Base-by-base conservation (phyloP, 495 filamentous ascomycete species). In the Aspergillus ostianus region DNA sequence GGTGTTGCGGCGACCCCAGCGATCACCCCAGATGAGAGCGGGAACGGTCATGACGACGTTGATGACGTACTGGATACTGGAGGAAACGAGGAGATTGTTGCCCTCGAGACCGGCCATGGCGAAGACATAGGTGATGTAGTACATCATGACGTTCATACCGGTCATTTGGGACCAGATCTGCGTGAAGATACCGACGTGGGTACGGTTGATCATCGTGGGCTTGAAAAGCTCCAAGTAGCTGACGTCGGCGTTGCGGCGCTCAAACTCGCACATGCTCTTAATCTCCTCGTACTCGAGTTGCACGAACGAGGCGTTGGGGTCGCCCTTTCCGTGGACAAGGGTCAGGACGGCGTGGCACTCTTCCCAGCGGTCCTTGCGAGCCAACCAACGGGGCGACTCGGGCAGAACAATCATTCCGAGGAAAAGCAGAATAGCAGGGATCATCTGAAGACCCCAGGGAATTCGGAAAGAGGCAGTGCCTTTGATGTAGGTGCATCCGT, bases 111-210 rank as follows among this genome's bases (percentile, higher is more conserved):
- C 87, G 15, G 87, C 86, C 87, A 90, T 90, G 21, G 84, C 83
- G 62, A 90, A 90, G 61, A 90, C 80, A 51, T 91, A 90, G 20
- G 73, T 80, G 48, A 83, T 80, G 58, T 84, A 74, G 64, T 84
- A 83, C 84, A 91, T 91, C 88, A 92, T 92, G 13, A 91, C 88
- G 67, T 92, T 93, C 87, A 91, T 91, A 15, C 90, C 90, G 0
- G 88, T 90, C 19, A 93, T 76, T 66, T 94, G 90, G 27, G 85
- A 86, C 90, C 90, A 93, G 67, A 94, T 88, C 69, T 93, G 90
- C 0, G 85, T 89, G 64, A 91, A 91, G 48, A 93, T 64, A 53
- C 90, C 89, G 63, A 91, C 85, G 55, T 84, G 78, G 29, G 88
- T 90, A 13, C 88, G 84, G 73, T 90, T 90, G 67, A 91, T 76